Percentiles rank a stretch among this genome's conserved stretches.
Conservation (phyloP, 441 rosid species). For the Theobroma grandiflorum region DNA sequence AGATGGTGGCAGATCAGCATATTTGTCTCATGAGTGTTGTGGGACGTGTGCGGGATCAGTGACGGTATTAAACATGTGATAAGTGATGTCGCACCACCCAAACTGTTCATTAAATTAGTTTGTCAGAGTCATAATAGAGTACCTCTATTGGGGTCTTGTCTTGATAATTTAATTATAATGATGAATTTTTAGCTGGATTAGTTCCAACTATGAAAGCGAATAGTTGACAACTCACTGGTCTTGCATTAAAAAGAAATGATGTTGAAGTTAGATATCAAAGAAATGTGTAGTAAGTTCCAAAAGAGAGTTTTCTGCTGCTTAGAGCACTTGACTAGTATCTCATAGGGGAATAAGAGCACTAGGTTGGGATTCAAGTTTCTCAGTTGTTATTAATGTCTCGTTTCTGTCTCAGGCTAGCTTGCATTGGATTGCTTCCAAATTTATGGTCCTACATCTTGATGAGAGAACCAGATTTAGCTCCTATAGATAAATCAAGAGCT, state of each 20-base stretch:
- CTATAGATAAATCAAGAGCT: not conserved
- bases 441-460: not conserved
- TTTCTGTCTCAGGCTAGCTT: constrained; percentile 5
- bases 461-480: not conserved
- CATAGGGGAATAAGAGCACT: not conserved
- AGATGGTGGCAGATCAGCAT: not conserved
- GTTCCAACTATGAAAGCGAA: not conserved
- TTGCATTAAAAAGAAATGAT: not conserved
- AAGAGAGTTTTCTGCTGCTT: not conserved
- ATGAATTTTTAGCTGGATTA: not conserved
- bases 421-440: not conserved
- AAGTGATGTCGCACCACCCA: not conserved
- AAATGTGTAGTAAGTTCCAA: not conserved
- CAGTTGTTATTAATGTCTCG: not conserved
- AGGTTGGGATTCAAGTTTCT: not conserved
- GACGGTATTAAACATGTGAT: not conserved
- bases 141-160: not conserved
- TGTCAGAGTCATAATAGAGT: not conserved
- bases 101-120: not conserved
- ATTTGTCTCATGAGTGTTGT: not conserved
- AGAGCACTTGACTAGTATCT: not conserved
- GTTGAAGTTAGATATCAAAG: not conserved
- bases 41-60: not conserved
- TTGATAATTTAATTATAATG: not conserved
- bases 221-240: not conserved